A percentile compares a stretch with the other conserved stretches of the same genome.
phyloP scores from a whole-genome alignment of 345 rosid species.

The Eutrema heterophyllum region DNA sequence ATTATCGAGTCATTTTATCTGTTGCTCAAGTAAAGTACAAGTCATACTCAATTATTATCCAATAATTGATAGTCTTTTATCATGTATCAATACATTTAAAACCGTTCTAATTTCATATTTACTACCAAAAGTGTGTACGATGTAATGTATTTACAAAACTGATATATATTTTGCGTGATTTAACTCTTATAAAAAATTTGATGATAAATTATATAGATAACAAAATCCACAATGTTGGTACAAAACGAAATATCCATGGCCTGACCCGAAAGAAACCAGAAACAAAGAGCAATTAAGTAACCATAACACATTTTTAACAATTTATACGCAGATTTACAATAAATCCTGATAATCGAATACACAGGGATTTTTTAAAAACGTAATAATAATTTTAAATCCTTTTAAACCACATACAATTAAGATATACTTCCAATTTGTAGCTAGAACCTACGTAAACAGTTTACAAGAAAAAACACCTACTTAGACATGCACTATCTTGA shows the following conservation, averaged over 20 bases:
- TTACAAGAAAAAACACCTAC: not conserved
- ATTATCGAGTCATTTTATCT: not conserved
- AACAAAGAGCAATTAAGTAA: not conserved
- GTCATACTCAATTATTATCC: not conserved
- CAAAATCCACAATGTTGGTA: not conserved
- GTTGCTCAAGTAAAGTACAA: not conserved
- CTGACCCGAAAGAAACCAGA: not conserved
- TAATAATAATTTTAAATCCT: not conserved
- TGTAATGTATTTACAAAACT: not conserved
- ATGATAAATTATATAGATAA: not conserved
- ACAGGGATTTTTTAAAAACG: not conserved
- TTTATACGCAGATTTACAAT: not conserved
- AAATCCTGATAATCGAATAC: not conserved
- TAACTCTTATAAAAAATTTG: not conserved
- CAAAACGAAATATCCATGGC: not conserved
- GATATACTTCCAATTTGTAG: not conserved
- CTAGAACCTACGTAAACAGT: not conserved
- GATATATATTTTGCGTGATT: not conserved
- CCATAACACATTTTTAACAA: not conserved
- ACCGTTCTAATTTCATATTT: too few species aligned
- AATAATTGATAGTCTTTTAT: too few species aligned
- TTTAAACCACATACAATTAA: not conserved
- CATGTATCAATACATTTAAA: not conserved
- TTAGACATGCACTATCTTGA: constrained; percentile 1
- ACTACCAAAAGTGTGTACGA: not conserved